These are phyloP conservation scores for Raffaelea ambrosiae DNA, from an alignment of 2,329 filamentous ascomycete species.

Conservation along the genomic window DNA sequence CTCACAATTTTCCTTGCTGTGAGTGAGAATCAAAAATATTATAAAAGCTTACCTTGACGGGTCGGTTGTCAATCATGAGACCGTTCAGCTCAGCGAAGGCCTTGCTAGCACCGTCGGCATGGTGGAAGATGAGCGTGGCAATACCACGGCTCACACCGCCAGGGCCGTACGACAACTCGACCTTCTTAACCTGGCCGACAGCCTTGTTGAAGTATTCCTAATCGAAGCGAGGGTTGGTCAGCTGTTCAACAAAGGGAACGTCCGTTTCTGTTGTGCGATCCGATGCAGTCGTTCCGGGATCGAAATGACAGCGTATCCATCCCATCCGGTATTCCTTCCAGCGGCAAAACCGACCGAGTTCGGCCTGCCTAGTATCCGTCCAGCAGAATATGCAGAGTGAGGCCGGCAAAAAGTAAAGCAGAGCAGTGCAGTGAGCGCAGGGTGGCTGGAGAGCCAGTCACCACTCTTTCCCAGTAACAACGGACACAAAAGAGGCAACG, in stretches of 20 bases:
- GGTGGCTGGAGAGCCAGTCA: neutral
- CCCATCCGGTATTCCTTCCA: no score
- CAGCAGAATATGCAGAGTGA: neutral
- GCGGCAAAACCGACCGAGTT: no score
- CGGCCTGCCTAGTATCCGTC: neutral
- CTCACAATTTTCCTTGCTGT: no score
- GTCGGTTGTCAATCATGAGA: constrained; percentile 78
- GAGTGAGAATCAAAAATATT: no score
- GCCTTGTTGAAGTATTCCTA: constrained; percentile 95
- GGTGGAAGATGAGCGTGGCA: constrained; percentile 79
- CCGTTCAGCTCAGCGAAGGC: constrained; percentile 81
- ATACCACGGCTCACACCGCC: constrained; percentile 87
- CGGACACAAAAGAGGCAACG: neutral
- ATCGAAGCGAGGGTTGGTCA: constrained; percentile 56
- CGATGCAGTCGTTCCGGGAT: constrained; percentile 7
- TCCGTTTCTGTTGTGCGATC: neutral
- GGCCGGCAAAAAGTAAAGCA: constrained; percentile 16
- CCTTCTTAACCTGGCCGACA: constrained; percentile 83
- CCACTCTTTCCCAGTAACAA: neutral
- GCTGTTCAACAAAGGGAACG: constrained; percentile 35
- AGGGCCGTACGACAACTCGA: constrained; percentile 86
- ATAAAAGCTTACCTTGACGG: constrained; percentile 82
- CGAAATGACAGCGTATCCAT: no score
- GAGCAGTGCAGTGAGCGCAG: constrained; percentile 26
- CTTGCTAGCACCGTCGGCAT: constrained; percentile 72